These are phyloP conservation scores for Naematelia encephala DNA, from an alignment of 768 basidiomycete genomes.

Conservation along the genomic window DNA sequence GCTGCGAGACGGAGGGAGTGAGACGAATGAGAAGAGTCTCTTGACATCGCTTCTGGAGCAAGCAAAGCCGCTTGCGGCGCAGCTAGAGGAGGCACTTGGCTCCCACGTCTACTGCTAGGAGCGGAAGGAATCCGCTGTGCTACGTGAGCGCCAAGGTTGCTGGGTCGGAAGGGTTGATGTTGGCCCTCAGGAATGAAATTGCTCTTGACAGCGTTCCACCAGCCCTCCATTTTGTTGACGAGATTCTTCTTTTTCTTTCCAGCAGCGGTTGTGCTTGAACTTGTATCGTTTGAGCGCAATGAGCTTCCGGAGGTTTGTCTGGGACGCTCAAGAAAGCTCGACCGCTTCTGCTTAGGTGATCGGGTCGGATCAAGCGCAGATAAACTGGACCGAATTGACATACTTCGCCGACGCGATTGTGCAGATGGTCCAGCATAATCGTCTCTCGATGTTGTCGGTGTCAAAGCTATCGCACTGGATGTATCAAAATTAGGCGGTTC, in stretches of 20 bases:
- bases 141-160: conserved; percentile 16
- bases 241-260: conserved; percentile 41
- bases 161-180: conserved; percentile 13
- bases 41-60: conserved; percentile 18
- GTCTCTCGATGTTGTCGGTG: conserved; percentile 35
- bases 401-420: conserved; percentile 16
- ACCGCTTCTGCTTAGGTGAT: conserved; percentile 26
- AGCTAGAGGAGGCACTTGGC: conserved; percentile 17
- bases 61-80: conserved; percentile 17
- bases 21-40: conserved; percentile 18
- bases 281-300: conserved; percentile 23
- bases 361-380: conserved; percentile 29
- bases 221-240: conserved; percentile 50
- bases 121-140: conserved; percentile 36
- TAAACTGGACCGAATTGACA: conserved; percentile 33
- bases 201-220: conserved; percentile 52
- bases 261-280: conserved; percentile 7
- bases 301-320: conserved; percentile 36
- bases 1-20: conserved; percentile 28
- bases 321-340: conserved; percentile 31
- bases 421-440: conserved; percentile 12
- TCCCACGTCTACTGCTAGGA: conserved; percentile 36
- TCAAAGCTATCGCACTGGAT: no score
- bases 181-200: conserved; percentile 42
- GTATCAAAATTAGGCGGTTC: conserved; percentile 18